These are phyloP conservation scores for Kurtzmaniella quercitrusa DNA, from an alignment of 1,139 yeast species.

Conservation along the genomic window DNA sequence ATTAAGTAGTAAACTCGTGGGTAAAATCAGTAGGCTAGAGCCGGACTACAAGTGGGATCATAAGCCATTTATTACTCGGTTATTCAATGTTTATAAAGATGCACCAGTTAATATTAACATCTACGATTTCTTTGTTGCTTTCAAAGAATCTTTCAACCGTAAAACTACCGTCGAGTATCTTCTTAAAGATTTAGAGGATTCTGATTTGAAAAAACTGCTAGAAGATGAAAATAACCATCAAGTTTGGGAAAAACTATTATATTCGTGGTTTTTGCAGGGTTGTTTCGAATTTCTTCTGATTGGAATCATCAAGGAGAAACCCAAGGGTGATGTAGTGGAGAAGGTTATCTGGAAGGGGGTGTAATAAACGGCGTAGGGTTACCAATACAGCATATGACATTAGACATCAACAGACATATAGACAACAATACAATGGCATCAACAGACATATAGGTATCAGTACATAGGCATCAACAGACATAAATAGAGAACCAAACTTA, in stretches of 20 bases:
- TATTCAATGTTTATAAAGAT: constrained; percentile 73
- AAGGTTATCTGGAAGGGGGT: constrained; percentile 43
- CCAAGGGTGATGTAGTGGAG: constrained; percentile 43
- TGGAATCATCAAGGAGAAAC: constrained; percentile 39
- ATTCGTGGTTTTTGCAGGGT: constrained; percentile 41
- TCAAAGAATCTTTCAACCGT: constrained; percentile 51
- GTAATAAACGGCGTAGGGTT: constrained; percentile 9
- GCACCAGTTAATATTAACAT: constrained; percentile 73
- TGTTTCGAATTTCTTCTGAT: constrained; percentile 38
- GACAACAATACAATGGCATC: too few species aligned
- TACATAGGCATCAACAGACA: too few species aligned
- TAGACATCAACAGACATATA: too few species aligned
- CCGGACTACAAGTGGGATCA: constrained; percentile 18
- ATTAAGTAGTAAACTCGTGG: constrained; percentile 21
- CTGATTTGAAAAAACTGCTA: constrained; percentile 11
- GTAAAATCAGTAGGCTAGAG: constrained; percentile 5
- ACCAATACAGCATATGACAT: too few species aligned
- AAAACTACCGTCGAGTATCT: constrained; percentile 32
- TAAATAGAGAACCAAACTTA: too few species aligned
- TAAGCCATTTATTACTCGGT: constrained; percentile 48
- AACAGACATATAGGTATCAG: too few species aligned
- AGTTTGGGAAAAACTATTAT: constrained; percentile 42
- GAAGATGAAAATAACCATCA: constrained; percentile 16
- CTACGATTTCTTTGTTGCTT: constrained; percentile 73
- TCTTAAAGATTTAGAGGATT: constrained; percentile 13